Base-by-base conservation (phyloP, 1,139 yeast species). In the Saccharomyces pastorianus region DNA sequence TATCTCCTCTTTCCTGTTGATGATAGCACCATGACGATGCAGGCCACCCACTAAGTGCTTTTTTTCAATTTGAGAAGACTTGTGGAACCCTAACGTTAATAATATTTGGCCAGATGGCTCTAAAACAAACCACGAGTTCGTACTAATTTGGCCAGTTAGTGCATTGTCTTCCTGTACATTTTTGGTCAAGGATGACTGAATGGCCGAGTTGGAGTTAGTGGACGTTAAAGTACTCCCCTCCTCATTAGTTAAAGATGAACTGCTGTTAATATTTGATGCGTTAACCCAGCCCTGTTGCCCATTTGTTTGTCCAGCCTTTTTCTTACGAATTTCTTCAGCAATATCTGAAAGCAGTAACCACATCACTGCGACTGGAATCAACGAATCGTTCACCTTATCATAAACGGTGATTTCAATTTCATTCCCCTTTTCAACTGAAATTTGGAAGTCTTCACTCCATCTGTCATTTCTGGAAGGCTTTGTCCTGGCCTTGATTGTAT, bases 21-120 rank as follows among this genome's bases (percentile, higher is more conserved):
- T 85, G 61, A 93, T 93, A 57, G 99, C 99, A 73, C 98, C 98
- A 69, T 91, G 96, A 77, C 99, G 96, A 23, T 96, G 98, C 58
- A 93, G 80, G 25, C 81, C 82, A 50, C 77, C 74, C 42, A 70
- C 61, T 17, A 81, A 74, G 13, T 78, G 74, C 51, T 69, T 72
- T 59, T 77, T 76, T 52, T 72, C 72, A 28, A 75, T 76, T 29
- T 78, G 76, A 54, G 79, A 80, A 1, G 82, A 69, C 66, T 91
- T 91, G 55, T 85, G 88, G 67, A 93, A 93, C 4, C 95, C 87
- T 32, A 91, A 73, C 8, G 84, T 81, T 51, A 93, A 70, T 57
- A 87, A 76, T 51, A 93, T 84, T 70, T 90, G 96, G 26, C 99
- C 99, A 5, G 90, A 84, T 4, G 99, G 98, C 69, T 93, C 99